Evolutionary conservation across 371 early-diverging fungal species (phyloP).

Genomic region (Amoeboaphelidium protococcarum): DNA sequence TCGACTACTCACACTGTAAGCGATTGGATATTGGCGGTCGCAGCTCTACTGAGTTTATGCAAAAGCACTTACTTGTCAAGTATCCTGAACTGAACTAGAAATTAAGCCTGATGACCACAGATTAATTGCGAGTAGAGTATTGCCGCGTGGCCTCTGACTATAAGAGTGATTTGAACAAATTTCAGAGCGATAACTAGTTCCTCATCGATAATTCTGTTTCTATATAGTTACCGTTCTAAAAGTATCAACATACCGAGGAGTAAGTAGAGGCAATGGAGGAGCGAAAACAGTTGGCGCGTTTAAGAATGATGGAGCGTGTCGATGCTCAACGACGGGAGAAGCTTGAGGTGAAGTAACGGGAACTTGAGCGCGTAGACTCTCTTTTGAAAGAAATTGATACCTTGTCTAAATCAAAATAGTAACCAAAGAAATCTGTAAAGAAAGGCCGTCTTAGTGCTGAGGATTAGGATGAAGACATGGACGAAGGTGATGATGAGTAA

Average conservation of each 20-base stretch:
- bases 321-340: conserved; percentile 51
- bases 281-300: conserved; percentile 33
- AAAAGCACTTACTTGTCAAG: conserved; percentile 61
- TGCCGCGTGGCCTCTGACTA: not conserved
- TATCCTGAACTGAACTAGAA: conserved; percentile 61
- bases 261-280: conserved; percentile 13
- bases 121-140: conserved; percentile 38
- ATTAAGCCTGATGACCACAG: conserved; percentile 32
- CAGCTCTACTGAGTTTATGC: conserved; percentile 43
- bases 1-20: not conserved
- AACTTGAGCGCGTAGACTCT: conserved; percentile 1
- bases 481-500: conserved; percentile 1
- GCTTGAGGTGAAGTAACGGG: conserved; percentile 11
- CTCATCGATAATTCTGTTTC: not conserved
- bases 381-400: not conserved
- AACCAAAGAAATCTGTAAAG: conserved; percentile 4
- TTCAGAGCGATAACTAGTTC: too few species aligned
- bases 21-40: conserved; percentile 40
- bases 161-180: not conserved
- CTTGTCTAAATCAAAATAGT: not conserved
- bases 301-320: conserved; percentile 42
- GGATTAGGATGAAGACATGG: conserved; percentile 4
- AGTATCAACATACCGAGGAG: conserved; percentile 39
- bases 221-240: conserved; percentile 25
- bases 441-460: conserved; percentile 13